phyloP scores from a whole-genome alignment of 441 rosid species.

The Populus hybrid region DNA sequence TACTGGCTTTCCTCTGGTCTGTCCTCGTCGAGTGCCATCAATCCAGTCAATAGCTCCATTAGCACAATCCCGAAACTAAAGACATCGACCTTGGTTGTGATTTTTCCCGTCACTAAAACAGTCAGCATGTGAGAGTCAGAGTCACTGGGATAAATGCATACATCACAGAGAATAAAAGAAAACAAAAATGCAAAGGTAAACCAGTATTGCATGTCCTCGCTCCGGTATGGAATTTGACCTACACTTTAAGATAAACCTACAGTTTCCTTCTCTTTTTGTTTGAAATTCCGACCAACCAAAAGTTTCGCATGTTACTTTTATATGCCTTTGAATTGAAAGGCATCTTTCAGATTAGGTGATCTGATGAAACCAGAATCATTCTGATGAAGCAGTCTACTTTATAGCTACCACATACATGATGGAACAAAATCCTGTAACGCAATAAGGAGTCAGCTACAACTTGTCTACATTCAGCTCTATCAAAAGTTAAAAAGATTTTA shows the following conservation, averaged over 20 bases:
- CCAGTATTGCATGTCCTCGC: neutral
- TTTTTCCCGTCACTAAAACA: slow-evolving; percentile 61
- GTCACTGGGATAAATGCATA: slow-evolving; percentile 4
- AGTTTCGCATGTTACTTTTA: neutral
- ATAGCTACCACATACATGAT: neutral
- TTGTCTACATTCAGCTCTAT: neutral
- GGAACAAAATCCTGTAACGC: neutral
- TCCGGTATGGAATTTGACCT: neutral
- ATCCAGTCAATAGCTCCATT: slow-evolving; percentile 72
- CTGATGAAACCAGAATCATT: slow-evolving; percentile 4
- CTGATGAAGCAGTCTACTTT: neutral
- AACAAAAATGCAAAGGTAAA: neutral
- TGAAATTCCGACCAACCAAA: neutral
- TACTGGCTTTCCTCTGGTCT: slow-evolving; percentile 73
- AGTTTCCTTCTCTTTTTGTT: neutral
- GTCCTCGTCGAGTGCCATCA: slow-evolving; percentile 69
- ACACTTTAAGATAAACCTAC: neutral
- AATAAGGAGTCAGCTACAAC: neutral
- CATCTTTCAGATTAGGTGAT: too few species aligned
- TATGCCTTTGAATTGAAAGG: too few species aligned
- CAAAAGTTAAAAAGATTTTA: neutral
- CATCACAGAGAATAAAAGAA: slow-evolving; percentile 6
- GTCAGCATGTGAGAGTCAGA: slow-evolving; percentile 7
- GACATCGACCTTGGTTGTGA: slow-evolving; percentile 74
- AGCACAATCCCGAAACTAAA: slow-evolving; percentile 79